Percentiles rank a stretch among this genome's conserved stretches.
Conservation (phyloP, 1,284 basidiomycete genomes). For the Taiwanofungus camphoratus region DNA sequence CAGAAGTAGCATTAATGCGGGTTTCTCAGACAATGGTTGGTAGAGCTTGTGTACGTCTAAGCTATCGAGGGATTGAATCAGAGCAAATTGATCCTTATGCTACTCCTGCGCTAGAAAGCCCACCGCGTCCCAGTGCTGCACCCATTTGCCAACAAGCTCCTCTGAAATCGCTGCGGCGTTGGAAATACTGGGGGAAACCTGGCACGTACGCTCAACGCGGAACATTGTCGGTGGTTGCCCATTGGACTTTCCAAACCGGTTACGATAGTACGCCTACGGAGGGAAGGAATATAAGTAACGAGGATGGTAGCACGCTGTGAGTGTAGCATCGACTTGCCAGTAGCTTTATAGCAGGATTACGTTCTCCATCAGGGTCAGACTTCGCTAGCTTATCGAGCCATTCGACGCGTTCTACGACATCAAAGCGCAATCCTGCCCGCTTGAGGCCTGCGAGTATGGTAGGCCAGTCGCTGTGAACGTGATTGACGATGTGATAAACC, state of each 20-base stretch:
- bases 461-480: conserved; percentile 34
- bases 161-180: conserved; percentile 4
- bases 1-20: too few species aligned
- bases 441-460: conserved; percentile 39
- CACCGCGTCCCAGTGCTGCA: conserved; percentile 8
- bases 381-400: conserved; percentile 43
- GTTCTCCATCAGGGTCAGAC: conserved; percentile 24
- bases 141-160: conserved; percentile 11
- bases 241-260: conserved; percentile 4
- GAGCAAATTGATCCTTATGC: too few species aligned
- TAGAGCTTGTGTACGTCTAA: too few species aligned
- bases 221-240: conserved; percentile 6
- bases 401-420: conserved; percentile 34
- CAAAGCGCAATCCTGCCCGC: conserved; percentile 37
- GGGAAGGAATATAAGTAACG: not conserved
- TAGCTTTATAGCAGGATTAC: conserved; percentile 12
- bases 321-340: conserved; percentile 4
- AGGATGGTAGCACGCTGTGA: not conserved
- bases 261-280: conserved; percentile 9
- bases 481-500: conserved; percentile 48
- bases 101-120: conserved; percentile 4
- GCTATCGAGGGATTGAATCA: too few species aligned
- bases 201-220: conserved; percentile 6
- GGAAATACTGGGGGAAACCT: conserved; percentile 7
- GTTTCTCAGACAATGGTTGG: too few species aligned